These are phyloP conservation scores for Pythium rishiriense DNA, from an alignment of 352 stramenopile species.

Conservation along the genomic window DNA sequence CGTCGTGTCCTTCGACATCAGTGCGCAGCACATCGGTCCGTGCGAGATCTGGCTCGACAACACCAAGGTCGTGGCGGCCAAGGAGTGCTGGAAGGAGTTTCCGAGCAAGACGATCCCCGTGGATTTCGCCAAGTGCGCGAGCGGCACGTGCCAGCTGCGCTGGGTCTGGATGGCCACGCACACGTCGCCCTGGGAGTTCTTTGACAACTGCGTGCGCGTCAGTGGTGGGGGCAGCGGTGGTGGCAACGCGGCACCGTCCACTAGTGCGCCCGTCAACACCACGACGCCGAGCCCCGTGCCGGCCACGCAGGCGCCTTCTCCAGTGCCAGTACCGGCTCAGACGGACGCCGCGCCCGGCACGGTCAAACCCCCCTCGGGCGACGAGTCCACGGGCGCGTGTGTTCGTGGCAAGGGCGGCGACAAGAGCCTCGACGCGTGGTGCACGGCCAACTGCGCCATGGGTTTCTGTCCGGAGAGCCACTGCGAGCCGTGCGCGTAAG, in stretches of 20 bases:
- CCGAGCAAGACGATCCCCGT: slow-evolving; percentile 33
- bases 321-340: background rate
- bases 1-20: slow-evolving; percentile 33
- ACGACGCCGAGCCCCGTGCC: background rate
- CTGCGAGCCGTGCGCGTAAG: slow-evolving; percentile 24
- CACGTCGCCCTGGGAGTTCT: slow-evolving; percentile 46
- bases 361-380: background rate
- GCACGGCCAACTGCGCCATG: slow-evolving; percentile 30
- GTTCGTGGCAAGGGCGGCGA: slow-evolving; percentile 23
- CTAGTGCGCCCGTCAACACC: slow-evolving; percentile 5
- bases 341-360: background rate
- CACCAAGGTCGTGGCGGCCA: slow-evolving; percentile 31
- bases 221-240: slow-evolving; percentile 2
- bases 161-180: slow-evolving; percentile 53
- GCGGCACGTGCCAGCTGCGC: slow-evolving; percentile 34
- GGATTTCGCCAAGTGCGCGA: slow-evolving; percentile 37
- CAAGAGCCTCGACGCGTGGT: slow-evolving; percentile 31
- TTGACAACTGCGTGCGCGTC: slow-evolving; percentile 43
- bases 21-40: slow-evolving; percentile 37
- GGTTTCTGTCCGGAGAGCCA: slow-evolving; percentile 30
- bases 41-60: slow-evolving; percentile 53
- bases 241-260: background rate
- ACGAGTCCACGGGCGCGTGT: slow-evolving; percentile 5
- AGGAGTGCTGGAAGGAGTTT: slow-evolving; percentile 37
- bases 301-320: background rate